Conservation (phyloP, 192 early-diverging fungal species). For the Entomortierella chlamydospora region DNA sequence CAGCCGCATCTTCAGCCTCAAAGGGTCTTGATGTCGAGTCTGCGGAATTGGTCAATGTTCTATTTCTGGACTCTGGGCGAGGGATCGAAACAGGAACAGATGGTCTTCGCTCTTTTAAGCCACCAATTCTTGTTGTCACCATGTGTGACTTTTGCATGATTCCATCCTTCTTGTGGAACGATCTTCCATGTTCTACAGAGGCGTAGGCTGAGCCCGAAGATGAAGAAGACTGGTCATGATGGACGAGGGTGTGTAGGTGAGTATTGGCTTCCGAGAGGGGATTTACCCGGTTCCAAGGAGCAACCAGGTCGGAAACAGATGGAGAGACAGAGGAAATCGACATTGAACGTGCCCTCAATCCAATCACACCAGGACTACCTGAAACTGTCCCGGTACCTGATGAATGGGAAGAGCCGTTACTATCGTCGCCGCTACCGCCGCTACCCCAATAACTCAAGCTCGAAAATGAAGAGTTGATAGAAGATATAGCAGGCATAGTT, state of each 20-base stretch:
- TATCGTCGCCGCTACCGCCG: not conserved
- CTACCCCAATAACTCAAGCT: constrained; percentile 3
- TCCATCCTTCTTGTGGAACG: constrained; percentile 42
- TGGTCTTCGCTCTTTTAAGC: not conserved
- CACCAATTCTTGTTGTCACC: not conserved
- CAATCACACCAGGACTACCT: not conserved
- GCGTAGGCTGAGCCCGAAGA: constrained; percentile 11
- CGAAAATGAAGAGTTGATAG: not conserved
- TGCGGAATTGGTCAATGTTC: not conserved
- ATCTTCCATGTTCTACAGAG: constrained; percentile 27
- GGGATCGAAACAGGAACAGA: constrained; percentile 15
- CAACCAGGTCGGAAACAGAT: constrained; percentile 10
- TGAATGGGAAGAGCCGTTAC: not conserved
- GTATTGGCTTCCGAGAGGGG: constrained; percentile 23
- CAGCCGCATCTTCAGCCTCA: not conserved
- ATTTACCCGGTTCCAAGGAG: constrained; percentile 41
- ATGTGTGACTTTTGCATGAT: constrained; percentile 13
- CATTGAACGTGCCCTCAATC: constrained; percentile 2
- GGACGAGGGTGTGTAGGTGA: constrained; percentile 38
- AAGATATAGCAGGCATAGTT: constrained; percentile 42
- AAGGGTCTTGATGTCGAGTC: not conserved
- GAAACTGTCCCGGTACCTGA: not conserved
- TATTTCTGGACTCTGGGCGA: constrained; percentile 16
- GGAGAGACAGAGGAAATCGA: not conserved
- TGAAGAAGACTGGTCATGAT: constrained; percentile 8